Evolutionary conservation across 306 rosid species (phyloP), one percentile per base, ranked within the genome.

Genomic region (Comarum palustre): DNA sequence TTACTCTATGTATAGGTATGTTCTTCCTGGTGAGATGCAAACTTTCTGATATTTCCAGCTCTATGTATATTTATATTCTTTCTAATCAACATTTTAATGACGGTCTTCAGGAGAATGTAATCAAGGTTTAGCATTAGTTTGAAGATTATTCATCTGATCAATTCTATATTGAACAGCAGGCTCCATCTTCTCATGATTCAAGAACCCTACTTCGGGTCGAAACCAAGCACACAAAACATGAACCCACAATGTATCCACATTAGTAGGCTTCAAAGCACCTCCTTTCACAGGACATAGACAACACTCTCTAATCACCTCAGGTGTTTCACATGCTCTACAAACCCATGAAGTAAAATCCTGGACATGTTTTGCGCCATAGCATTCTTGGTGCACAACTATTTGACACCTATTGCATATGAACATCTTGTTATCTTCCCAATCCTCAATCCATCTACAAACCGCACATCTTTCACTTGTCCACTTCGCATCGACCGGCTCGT

Each of bases 401-500:
- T 94, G 96, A 81, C 98, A 93, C 98, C 97, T 88, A 89, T 89
- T 94, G 79, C 98, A 94, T 63, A 94, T 94, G 66, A 94, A 88
- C 52, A 94, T 91, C 85, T 91, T 94, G 86, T 94, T 91, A 66
- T 91, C 96, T 42, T 94, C 97, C 92, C 95, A 91, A 82, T 94
- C 98, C 83, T 91, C 98, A 75, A 91, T 92, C 98, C 98, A 91
- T 88, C 98, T 89, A 69, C 98, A 94, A 80, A 94, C 68, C 0
- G 98, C 98, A 79, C 98, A 94, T 81, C 96, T 85, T 88, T 94
- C 98, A 8, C 95, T 89, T 3, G 98, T 94, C 98, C 98, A 93
- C 84, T 90, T 93, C 77, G 85, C 92, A 81, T 60, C 72, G 55
- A 88, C 84, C 12, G 98, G 98, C 80, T 91, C 96, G 76, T 94